phyloP scores from a whole-genome alignment of 345 rosid species.

The Murraya paniculata region DNA sequence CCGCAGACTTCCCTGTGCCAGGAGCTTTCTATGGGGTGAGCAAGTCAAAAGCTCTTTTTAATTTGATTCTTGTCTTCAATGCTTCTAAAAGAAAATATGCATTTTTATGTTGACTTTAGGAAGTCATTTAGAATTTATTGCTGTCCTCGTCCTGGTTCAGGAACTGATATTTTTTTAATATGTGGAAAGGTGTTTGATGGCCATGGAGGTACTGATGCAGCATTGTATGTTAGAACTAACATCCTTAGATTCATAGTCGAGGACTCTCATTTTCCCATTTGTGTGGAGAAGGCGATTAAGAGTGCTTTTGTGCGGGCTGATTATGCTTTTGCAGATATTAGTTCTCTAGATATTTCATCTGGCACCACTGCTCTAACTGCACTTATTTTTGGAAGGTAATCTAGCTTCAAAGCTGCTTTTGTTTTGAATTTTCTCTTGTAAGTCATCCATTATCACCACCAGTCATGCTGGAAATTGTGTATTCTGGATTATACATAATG shows the following conservation, averaged over 20 bases:
- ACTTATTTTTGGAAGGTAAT: slow-evolving; percentile 72
- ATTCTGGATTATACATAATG: not conserved
- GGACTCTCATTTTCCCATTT: slow-evolving; percentile 75
- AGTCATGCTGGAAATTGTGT: not conserved
- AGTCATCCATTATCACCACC: not conserved
- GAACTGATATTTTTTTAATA: slow-evolving; percentile 14
- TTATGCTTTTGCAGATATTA: slow-evolving; percentile 83
- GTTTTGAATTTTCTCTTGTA: not conserved
- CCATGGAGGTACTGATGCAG: slow-evolving; percentile 96
- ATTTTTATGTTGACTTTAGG: not conserved
- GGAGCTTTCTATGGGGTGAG: slow-evolving; percentile 98
- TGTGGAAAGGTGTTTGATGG: slow-evolving; percentile 88
- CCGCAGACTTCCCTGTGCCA: slow-evolving; percentile 49
- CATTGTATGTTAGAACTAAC: slow-evolving; percentile 66
- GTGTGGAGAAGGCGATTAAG: slow-evolving; percentile 71
- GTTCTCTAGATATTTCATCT: slow-evolving; percentile 87
- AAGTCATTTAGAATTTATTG: not conserved
- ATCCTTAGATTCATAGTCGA: slow-evolving; percentile 73
- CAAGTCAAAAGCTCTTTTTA: not conserved
- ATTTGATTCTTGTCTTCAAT: not conserved
- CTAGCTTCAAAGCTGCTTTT: not conserved
- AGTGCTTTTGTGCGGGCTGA: slow-evolving; percentile 85
- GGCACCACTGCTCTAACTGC: slow-evolving; percentile 94
- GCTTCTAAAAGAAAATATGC: not conserved
- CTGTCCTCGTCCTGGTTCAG: not conserved